Evolutionary conservation across 495 filamentous ascomycete genomes (phyloP), one percentile per base, ranked within the genome.

Genomic region (Cercophora newfieldiana): DNA sequence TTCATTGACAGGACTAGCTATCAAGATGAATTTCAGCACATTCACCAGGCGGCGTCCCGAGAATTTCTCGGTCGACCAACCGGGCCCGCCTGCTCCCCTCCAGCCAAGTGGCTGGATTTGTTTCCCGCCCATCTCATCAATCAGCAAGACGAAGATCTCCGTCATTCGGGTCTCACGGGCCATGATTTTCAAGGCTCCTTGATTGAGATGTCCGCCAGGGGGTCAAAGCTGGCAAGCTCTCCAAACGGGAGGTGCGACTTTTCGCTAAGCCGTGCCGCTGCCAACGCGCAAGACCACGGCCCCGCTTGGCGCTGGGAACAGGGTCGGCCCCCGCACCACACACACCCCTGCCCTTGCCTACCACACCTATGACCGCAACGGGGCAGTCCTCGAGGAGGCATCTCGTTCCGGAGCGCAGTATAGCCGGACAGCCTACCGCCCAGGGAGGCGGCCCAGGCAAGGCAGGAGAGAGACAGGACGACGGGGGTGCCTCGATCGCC

Each of bases 361-460:
- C 44, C 49, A 10, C 28, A 19, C 19, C 26, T 19, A 51, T 51
- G 28, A 63, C 68, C 68, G 66, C 68, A 33, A 66, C 37, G 49
- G 33, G 24, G 28, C 66, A 25, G 33, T 61, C 66, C 66, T 69
- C 67, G 66, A 57, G 63, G 56, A 68, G 63, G 65, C 44, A 65
- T 50, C 53, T 75, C 65, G 72, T 73, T 72, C 74, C 75, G 74
- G 74, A 74, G 47, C 63, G 25, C 58, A 68, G 60, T 49, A 21
- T 54, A 73, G 65, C 74, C 74, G 74, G 62, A 26, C 47, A 24
- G 28, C 21, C 12, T 55, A 16, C 37, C 56, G 64, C 49, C 69
- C 67, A 72, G 62, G 68, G 37, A 63, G 65, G 66, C 71, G 56
- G 65, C 64, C 56, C 69, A 59, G 60, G 33, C 19, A 69, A n/a